Evolutionary conservation across 1,139 yeast genomes (phyloP), one percentile per base, ranked within the genome.

Genomic region (Geotrichum siamense): DNA sequence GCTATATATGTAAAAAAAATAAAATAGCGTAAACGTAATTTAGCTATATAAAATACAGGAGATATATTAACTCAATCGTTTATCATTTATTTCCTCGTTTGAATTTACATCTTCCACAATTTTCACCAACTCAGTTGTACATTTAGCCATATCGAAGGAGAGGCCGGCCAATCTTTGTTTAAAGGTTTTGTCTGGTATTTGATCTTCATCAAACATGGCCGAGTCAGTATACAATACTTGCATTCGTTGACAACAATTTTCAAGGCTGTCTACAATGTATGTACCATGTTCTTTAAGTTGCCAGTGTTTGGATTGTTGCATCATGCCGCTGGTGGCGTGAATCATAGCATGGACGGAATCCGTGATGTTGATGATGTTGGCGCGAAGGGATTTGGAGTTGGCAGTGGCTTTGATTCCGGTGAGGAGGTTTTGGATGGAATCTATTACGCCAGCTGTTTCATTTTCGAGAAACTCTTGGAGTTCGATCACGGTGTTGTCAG

Each of bases 151-250:
- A 61, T 91, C 97, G 66, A 87, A 91, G 19, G 96, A 87, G 52
- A 87, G 82, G 1, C 96, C 97, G 0, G 97, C 97, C 53, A 91
- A 75, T 54, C 96, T 75, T 65, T 89, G 97, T 63, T 82, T 83
- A 68, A 86, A 82, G 53, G 83, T 83, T 61, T 89, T 84, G 60
- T 87, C 94, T 3, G 96, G 96, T 60, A 75, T 79, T 50, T 73
- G 66, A 25, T 53, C 48, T 21, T 52, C 55, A 16, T 38, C 44
- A 17, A 32, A 33, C 3, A 34, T 27, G 5, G 30, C 29, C 20
- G 59, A 52, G 43, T 61, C 66, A 23, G 54, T 60, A 37, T 56
- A 51, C 19, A 65, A 50, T 35, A 55, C 54, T 53, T 64, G 77
- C 68, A 56, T 83, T 56, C 97, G 76, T 54, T 78, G 79, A 38